Evolutionary conservation across 148 eudicot species (phyloP), one percentile per base, ranked within the genome.

Genomic region (Chenopodium quinoa): DNA sequence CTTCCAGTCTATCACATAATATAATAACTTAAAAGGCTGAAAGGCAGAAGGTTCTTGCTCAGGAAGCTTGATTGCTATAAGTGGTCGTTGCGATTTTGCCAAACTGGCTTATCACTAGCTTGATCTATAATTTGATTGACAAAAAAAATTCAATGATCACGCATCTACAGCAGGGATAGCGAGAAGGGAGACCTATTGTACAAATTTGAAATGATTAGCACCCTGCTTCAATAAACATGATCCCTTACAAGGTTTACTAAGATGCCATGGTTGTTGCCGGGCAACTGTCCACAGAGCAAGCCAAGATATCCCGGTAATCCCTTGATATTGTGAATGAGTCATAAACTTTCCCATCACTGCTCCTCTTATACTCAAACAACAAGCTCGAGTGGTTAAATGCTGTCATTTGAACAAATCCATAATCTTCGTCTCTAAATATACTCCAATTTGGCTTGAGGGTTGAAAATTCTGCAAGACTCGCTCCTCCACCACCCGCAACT

Each of bases 401-500:
- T 0, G 93, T 95, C 69, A 95, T 89, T 84, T 95, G 92, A 37
- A 93, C 88, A 80, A 90, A 95, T 34, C 98, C 98, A 37, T 89
- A 91, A 82, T 95, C 98, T 17, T 70, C 65, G 72, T 95, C 98
- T 83, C 91, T 88, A 90, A 85, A 92, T 27, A 93, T 62, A 78
- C 97, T 93, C 98, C 98, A 95, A 20, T 78, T 84, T 9, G 97
- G 92, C 56, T 87, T 77, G 6, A 88, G 62, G 54, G 79, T 73
- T 1, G 96, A 60, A 66, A 95, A 95, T 1, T 83, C 47, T 1
- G 94, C 60, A 46, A 95, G 94, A 83, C 90, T 86, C 5, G 97
- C 93, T 22, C 98, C 98, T 60, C 88, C 98, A 40, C 98, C 98
- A 1, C 97, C 97, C 1, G 94, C 97, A 60, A 89, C 94, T 50